Base-by-base conservation (phyloP, 441 rosid genomes). In the Hura crepitans region DNA sequence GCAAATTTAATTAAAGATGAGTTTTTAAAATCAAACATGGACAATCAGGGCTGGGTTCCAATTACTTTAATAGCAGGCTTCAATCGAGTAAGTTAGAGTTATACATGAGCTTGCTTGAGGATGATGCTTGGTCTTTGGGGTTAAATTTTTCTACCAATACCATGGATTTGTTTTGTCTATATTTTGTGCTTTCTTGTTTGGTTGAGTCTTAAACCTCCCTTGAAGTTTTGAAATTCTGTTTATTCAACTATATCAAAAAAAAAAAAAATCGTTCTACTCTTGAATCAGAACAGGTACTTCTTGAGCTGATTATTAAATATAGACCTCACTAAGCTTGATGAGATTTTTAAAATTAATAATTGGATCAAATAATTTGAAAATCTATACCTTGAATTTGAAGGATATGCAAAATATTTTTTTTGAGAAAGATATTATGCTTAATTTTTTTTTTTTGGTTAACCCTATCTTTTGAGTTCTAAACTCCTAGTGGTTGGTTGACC, bases 21-120 rank as follows among this genome's bases (percentile, higher is more conserved):
- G 64, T 93, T 57, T 78, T 83, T 93, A 81, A 86, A 93, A 77
- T 79, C 75, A 73, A 82, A 77, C 67, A 93, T 93, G 98, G 92
- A 93, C 82, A 87, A 82, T 18, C 86, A 85, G 64, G 98, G 98
- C 61, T 93, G 93, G 96, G 93, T 82, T 76, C 84, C 89, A 11
- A 74, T 93, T 64, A 75, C 72, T 66, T 77, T 87, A 70, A 82
- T 93, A 66, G 96, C 98, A 31, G 82, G 92, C 80, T 93, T 93
- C 79, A 87, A 84, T 46, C 86, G 82, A 80, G 98, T 93, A 74
- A 80, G 85, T 77, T 69, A 64, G 50, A 62, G 61, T 46, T 28
- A 63, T 27, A 22, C 7, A 27, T 60, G 45, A 56, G 57, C 45
- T 74, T 66, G 57, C 45, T 74, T 66, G 33, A 5, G 35, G 42